phyloP scores from a whole-genome alignment of 2,329 filamentous ascomycete species.

The Sphaceloma murrayae region DNA sequence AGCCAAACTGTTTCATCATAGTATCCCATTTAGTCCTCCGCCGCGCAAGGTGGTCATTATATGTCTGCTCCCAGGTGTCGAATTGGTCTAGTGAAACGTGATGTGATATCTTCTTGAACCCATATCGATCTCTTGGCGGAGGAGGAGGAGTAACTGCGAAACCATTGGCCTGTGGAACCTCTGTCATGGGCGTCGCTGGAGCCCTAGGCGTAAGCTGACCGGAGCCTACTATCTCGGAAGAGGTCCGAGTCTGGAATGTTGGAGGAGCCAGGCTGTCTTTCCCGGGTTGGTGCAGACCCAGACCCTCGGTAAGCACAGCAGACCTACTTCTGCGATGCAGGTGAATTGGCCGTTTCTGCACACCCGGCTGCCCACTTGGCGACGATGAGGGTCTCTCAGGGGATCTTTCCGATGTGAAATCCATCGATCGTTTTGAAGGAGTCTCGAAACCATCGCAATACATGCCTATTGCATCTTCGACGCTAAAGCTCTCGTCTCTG shows the following conservation, averaged over 20 bases:
- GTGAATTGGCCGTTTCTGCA: constrained; percentile 8
- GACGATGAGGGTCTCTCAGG: constrained; percentile 22
- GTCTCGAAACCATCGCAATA: constrained; percentile 48
- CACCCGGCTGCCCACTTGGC: constrained; percentile 1
- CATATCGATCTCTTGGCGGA: constrained; percentile 64
- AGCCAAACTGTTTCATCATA: constrained; percentile 34
- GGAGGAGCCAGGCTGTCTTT: constrained; percentile 18
- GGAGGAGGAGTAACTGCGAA: neutral
- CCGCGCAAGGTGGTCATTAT: constrained; percentile 64
- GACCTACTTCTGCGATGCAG: constrained; percentile 18
- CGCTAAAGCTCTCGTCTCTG: constrained; percentile 43
- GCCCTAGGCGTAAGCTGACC: constrained; percentile 15
- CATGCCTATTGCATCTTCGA: constrained; percentile 52
- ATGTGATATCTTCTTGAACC: constrained; percentile 80
- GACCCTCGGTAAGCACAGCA: constrained; percentile 9
- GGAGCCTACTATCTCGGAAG: constrained; percentile 17
- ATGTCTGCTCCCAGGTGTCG: constrained; percentile 67
- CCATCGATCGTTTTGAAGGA: constrained; percentile 19
- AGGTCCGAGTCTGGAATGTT: constrained; percentile 16
- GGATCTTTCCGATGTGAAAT: constrained; percentile 19
- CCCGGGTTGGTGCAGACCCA: constrained; percentile 7
- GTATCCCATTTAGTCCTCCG: constrained; percentile 73
- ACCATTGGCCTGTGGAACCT: constrained; percentile 2
- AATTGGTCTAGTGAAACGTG: constrained; percentile 55
- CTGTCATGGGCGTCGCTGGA: constrained; percentile 5